These are phyloP conservation scores for Asterochloris erici DNA, from an alignment of 139 green algal genomes.

Conservation along the genomic window DNA sequence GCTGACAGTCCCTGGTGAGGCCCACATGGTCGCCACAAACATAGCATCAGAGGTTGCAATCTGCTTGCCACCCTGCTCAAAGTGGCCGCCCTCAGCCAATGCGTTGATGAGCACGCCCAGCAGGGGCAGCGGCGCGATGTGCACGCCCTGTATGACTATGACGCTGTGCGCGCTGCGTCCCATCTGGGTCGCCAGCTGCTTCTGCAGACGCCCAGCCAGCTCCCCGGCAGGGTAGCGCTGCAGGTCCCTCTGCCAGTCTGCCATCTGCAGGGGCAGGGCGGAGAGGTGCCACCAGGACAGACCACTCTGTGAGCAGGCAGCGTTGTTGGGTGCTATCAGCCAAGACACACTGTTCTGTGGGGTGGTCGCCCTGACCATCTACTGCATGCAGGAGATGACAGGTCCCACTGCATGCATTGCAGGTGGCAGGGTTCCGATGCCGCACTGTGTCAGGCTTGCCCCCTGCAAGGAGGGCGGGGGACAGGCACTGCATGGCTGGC, in stretches of 20 bases:
- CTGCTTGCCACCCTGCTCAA: slow-evolving; percentile 21
- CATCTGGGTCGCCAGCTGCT: slow-evolving; percentile 24
- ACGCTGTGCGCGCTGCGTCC: slow-evolving; percentile 28
- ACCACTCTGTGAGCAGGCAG: neutral
- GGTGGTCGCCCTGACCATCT: too few species aligned
- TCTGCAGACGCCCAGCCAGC: slow-evolving; percentile 24
- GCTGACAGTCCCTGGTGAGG: neutral
- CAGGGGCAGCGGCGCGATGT: slow-evolving; percentile 21
- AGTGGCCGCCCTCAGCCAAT: slow-evolving; percentile 34
- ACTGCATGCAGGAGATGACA: too few species aligned
- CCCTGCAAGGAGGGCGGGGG: too few species aligned
- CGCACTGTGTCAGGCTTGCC: too few species aligned
- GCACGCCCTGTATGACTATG: slow-evolving; percentile 20
- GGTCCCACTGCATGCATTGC: too few species aligned
- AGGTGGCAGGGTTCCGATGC: too few species aligned
- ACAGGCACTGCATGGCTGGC: too few species aligned
- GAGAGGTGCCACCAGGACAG: too few species aligned
- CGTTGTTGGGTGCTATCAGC: neutral
- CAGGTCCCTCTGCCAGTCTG: too few species aligned
- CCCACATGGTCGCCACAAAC: slow-evolving; percentile 8
- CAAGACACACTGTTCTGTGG: neutral
- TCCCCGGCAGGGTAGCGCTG: neutral
- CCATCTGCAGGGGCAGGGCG: too few species aligned
- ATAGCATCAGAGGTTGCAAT: neutral
- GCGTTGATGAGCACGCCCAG: slow-evolving; percentile 35